These are phyloP conservation scores for Candida taoyuanica DNA, from an alignment of 805 yeast genomes.

Conservation along the genomic window DNA sequence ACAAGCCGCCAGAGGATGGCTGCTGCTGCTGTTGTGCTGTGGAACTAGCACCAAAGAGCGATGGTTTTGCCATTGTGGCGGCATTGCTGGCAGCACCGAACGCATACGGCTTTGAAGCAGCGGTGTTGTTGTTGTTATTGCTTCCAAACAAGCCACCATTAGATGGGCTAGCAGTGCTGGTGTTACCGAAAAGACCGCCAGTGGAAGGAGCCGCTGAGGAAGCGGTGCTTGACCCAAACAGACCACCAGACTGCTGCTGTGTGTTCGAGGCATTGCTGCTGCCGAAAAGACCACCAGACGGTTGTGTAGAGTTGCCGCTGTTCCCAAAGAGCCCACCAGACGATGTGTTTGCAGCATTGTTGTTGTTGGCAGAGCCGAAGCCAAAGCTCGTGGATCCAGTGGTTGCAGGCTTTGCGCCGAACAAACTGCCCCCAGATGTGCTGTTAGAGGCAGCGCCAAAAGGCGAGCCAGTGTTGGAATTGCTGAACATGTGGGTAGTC, in stretches of 20 bases:
- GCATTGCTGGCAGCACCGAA: slow-evolving; percentile 13
- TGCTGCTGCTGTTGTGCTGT: slow-evolving; percentile 2
- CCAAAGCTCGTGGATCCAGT: slow-evolving; percentile 7
- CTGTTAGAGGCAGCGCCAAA: slow-evolving; percentile 14
- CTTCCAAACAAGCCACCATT: slow-evolving; percentile 23
- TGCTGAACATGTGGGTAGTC: slow-evolving; percentile 15
- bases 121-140: slow-evolving; percentile 6
- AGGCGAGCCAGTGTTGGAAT: slow-evolving; percentile 13
- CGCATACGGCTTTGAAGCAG: slow-evolving; percentile 3
- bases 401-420: slow-evolving; percentile 11
- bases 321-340: slow-evolving; percentile 16
- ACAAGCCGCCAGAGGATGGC: slow-evolving; percentile 22
- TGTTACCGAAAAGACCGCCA: slow-evolving; percentile 20
- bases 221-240: slow-evolving; percentile 15
- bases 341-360: slow-evolving; percentile 3
- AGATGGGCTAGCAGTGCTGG: slow-evolving; percentile 16
- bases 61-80: slow-evolving; percentile 16
- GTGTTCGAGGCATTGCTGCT: slow-evolving; percentile 3
- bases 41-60: slow-evolving; percentile 4
- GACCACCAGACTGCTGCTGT: slow-evolving; percentile 12
- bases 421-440: slow-evolving; percentile 7
- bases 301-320: background rate
- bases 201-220: slow-evolving; percentile 2
- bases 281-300: slow-evolving; percentile 16
- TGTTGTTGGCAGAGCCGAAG: slow-evolving; percentile 9